Evolutionary conservation across 306 rosid species (phyloP).

Genomic region (Dalbergia oliveri): DNA sequence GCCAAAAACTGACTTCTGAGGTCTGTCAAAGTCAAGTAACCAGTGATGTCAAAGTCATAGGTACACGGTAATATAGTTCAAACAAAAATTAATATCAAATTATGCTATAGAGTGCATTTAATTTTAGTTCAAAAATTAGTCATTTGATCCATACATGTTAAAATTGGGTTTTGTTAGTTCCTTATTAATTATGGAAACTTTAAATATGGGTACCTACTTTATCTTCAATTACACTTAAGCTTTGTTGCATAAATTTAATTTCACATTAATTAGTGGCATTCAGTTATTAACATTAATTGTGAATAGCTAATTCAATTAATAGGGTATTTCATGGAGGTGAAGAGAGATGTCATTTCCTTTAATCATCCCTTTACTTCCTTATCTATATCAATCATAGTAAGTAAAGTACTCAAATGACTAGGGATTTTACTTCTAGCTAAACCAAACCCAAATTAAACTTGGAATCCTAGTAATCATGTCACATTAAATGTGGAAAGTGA

Average conservation of each 20-base stretch:
- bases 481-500: neutral
- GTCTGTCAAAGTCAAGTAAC: constrained; percentile 52
- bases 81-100: neutral
- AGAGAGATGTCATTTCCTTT: neutral
- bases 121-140: neutral
- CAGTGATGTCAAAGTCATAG: constrained; percentile 16
- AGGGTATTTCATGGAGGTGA: neutral
- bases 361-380: neutral
- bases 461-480: neutral
- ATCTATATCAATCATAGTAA: neutral
- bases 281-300: neutral
- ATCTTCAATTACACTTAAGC: neutral
- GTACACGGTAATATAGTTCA: neutral
- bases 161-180: neutral
- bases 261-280: neutral
- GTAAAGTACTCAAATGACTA: neutral
- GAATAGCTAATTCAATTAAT: neutral
- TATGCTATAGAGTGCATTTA: neutral
- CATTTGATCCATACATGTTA: neutral
- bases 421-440: neutral
- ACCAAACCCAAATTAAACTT: neutral
- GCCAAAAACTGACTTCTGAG: constrained; percentile 39
- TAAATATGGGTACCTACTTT: neutral
- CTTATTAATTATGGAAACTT: too few species aligned
- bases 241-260: neutral